Evolutionary conservation across 352 stramenopile species (phyloP).

Genomic region (Phytophthora hybrid): DNA sequence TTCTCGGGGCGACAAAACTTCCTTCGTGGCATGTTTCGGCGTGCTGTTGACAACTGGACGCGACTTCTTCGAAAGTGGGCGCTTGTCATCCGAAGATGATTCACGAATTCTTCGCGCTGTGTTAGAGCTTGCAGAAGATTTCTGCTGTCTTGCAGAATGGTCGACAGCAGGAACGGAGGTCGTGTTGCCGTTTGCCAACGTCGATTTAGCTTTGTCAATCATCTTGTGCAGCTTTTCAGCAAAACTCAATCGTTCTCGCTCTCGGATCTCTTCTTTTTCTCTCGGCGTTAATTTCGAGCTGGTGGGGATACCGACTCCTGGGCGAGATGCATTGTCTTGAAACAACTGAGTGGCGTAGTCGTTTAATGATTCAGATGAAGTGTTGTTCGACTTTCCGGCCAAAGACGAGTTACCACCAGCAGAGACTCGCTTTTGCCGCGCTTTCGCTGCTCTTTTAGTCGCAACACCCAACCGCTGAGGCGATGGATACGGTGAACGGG

Average conservation of each 20-base stretch:
- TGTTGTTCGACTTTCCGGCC: conserved; percentile 19
- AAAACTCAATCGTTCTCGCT: conserved; percentile 78
- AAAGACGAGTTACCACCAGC: conserved; percentile 6
- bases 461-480: conserved; percentile 38
- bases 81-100: conserved; percentile 16
- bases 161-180: conserved; percentile 11
- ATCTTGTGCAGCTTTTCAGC: conserved; percentile 90
- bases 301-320: conserved; percentile 4
- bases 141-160: conserved; percentile 8
- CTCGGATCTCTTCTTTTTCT: conserved; percentile 52
- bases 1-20: conserved; percentile 20
- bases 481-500: conserved; percentile 37
- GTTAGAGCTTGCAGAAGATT: conserved; percentile 16
- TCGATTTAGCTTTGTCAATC: conserved; percentile 87
- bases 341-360: conserved; percentile 78
- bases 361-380: conserved; percentile 66
- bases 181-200: conserved; percentile 48
- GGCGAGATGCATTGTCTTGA: conserved; percentile 44
- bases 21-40: conserved; percentile 19
- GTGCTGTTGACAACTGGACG: conserved; percentile 18
- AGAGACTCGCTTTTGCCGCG: conserved; percentile 34
- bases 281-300: conserved; percentile 30
- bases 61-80: conserved; percentile 24
- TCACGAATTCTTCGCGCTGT: conserved; percentile 14
- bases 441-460: conserved; percentile 39